Base-by-base conservation (phyloP, 1,284 basidiomycete genomes). In the Ustilago xerochloae region DNA sequence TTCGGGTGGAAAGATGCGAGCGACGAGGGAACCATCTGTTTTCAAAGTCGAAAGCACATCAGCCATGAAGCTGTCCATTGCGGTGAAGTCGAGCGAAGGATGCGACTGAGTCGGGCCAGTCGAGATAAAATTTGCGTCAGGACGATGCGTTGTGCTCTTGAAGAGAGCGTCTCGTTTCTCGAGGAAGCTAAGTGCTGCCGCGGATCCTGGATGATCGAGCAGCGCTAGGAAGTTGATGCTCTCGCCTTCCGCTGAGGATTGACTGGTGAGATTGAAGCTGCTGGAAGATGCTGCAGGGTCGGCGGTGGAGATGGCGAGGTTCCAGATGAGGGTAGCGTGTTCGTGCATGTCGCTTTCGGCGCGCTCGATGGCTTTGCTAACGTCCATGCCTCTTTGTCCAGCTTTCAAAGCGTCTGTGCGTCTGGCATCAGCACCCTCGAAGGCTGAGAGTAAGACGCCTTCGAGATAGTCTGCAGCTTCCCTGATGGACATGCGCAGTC, bases 111-210 rank as follows among this genome's bases (percentile, higher is more conserved):
- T 10, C 20, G 51, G 32, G 12, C 32, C 22, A 0, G 64, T 16
- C 9, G 52, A 32, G 43, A 36, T 39, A 26, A 63, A 60, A 49
- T 97, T 97, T 67, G 91, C 90, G 36, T 91, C 80, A 0, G 94
- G 89, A 75, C 92, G 89, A 90, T 93, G 95, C 51, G 88, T 87
- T 3, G 57, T 57, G 32, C 88, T 89, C 62, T 90, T 89, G 79
- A 95, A 97, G 80, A 97, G 93, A n/a, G 97, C 90, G 82, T 95
- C 93, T 29, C 91, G 87, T 86, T 96, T 96, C 85, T 97, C 94
- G 2, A 92, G 90, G 92, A 95, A 97, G 18, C 94, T 57, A 18
- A 63, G 67, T 1, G 72, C 72, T 4, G 72, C 72, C 1, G 72
- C 67, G 3, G 63, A 56, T 24, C 72, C 65, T 15, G 60, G 54